These are phyloP conservation scores for Russula brevipes DNA, from an alignment of 768 basidiomycete species.

Conservation along the genomic window DNA sequence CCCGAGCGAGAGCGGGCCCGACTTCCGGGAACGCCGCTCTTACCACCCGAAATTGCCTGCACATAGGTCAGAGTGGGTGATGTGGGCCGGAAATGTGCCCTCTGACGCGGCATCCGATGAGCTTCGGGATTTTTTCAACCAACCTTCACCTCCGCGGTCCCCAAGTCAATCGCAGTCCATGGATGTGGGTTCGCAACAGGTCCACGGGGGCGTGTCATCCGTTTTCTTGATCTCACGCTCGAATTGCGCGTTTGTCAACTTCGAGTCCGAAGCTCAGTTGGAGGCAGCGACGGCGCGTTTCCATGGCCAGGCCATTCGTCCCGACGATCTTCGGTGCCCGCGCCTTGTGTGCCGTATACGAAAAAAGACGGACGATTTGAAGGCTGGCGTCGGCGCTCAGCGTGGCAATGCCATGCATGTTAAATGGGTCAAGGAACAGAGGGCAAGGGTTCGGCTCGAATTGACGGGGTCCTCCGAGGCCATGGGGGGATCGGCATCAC, in stretches of 20 bases:
- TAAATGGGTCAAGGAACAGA: constrained; percentile 69
- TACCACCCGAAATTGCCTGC: constrained; percentile 70
- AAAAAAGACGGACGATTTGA: constrained; percentile 75
- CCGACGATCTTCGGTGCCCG: constrained; percentile 66
- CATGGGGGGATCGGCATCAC: constrained; percentile 22
- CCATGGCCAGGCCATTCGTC: constrained; percentile 66
- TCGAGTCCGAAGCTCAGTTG: constrained; percentile 56
- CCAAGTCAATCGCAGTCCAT: constrained; percentile 15
- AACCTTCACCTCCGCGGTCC: constrained; percentile 25
- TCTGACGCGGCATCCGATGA: constrained; percentile 79
- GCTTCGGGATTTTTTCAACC: constrained; percentile 77
- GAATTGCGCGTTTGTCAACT: constrained; percentile 93
- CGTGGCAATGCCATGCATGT: constrained; percentile 80
- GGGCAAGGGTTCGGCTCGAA: constrained; percentile 33
- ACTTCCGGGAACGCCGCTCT: constrained; percentile 38
- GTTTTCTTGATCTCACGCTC: constrained; percentile 95
- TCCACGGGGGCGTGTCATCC: constrained; percentile 60
- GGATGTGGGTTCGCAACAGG: constrained; percentile 14
- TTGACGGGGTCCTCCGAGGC: constrained; percentile 19
- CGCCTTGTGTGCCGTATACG: constrained; percentile 80
- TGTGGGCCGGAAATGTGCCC: constrained; percentile 95
- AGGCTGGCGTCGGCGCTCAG: constrained; percentile 88
- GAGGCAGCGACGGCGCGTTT: constrained; percentile 63
- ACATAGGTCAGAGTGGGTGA: constrained; percentile 85
- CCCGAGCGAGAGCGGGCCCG: neutral